A percentile compares a stretch with the other conserved stretches of the same genome.
Evolutionary conservation across 352 stramenopile species (phyloP).

Genomic region (Phytophthora agathidicida): DNA sequence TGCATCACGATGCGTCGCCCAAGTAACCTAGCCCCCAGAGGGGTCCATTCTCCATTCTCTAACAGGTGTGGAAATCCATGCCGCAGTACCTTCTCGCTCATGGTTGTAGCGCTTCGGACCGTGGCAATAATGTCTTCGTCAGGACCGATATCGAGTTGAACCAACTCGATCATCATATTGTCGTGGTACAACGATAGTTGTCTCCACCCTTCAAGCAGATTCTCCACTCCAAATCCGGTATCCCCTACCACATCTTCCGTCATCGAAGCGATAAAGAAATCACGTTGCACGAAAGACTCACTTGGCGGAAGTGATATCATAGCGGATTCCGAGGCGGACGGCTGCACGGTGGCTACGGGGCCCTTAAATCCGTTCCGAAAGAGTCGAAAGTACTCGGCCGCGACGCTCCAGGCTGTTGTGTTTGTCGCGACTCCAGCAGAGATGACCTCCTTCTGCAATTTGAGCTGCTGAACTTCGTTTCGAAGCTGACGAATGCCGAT

Average conservation of each 20-base stretch:
- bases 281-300: conserved; percentile 6
- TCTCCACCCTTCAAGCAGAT: conserved; percentile 7
- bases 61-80: conserved; percentile 2
- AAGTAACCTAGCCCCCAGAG: not conserved
- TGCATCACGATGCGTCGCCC: not conserved
- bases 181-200: conserved; percentile 8
- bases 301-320: not conserved
- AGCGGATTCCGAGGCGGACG: not conserved
- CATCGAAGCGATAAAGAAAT: conserved; percentile 19
- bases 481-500: conserved; percentile 6
- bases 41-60: not conserved
- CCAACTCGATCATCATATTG: conserved; percentile 9
- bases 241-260: conserved; percentile 2
- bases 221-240: conserved; percentile 7
- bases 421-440: conserved; percentile 1
- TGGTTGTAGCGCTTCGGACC: conserved; percentile 1
- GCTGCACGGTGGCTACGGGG: not conserved
- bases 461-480: conserved; percentile 12
- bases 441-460: conserved; percentile 8
- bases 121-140: conserved; percentile 3
- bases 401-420: conserved; percentile 12
- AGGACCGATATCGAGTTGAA: conserved; percentile 6
- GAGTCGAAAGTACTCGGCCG: conserved; percentile 18
- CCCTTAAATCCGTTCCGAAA: conserved; percentile 15
- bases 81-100: conserved; percentile 7